Conservation (phyloP, 202 grass and related monocot species). For the Schoenoplectus tabernaemontani region DNA sequence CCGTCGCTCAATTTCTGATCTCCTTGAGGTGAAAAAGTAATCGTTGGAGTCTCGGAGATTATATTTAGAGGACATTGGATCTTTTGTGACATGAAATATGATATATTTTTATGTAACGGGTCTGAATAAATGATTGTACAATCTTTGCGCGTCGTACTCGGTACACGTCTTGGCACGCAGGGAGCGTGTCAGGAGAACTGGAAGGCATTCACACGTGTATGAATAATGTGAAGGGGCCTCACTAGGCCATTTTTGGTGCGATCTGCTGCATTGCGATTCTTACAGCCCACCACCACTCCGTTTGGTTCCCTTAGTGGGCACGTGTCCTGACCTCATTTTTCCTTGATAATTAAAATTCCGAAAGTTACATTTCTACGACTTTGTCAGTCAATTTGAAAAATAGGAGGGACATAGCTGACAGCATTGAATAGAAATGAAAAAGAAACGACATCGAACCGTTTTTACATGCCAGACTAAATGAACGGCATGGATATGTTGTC, state of each 20-base stretch:
- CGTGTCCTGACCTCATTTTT: background rate
- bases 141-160: too few species aligned
- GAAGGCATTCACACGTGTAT: background rate
- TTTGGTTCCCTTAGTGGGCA: background rate
- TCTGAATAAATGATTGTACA: too few species aligned
- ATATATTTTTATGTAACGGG: too few species aligned
- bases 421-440: too few species aligned
- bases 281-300: background rate
- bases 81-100: background rate
- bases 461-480: too few species aligned
- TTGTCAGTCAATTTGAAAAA: too few species aligned
- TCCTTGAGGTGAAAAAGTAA: background rate
- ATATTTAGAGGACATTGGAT: background rate
- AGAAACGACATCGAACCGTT: too few species aligned
- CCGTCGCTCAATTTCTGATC: background rate
- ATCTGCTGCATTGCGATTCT: background rate
- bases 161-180: background rate
- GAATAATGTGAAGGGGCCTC: background rate
- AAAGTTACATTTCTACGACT: too few species aligned
- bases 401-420: too few species aligned
- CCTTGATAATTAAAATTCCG: too few species aligned
- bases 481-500: too few species aligned
- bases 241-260: constrained; percentile 5
- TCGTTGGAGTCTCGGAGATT: background rate
- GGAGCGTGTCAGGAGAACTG: background rate